Base-by-base conservation (phyloP, 2,329 filamentous ascomycete genomes). In the Aspergillus cejpii region DNA sequence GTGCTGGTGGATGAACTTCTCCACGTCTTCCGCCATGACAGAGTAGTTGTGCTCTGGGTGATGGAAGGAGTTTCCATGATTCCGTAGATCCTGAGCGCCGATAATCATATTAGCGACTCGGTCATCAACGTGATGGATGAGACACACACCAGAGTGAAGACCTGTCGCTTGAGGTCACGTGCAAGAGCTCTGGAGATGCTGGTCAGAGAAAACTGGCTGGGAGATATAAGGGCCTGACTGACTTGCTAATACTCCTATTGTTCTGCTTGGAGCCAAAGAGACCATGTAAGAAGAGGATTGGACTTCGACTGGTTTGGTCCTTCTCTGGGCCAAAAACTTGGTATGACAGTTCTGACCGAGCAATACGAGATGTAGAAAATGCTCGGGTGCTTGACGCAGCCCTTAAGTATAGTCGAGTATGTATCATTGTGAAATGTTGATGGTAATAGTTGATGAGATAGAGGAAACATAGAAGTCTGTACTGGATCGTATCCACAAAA, bases 211-310 rank as follows among this genome's bases (percentile, higher is more conserved):
- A 24, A n/a, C n/a, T n/a, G n/a, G n/a, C n/a, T n/a, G n/a, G n/a
- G 23, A 24, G 23, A 24, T 24, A 24, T 8, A 12, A 14, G 24
- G 3, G 0, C 3, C n/a, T 15, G 10, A 56, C 84, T 65, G 74
- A 95, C 91, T 89, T 94, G 84, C 89, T 94, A 51, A 97, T 92
- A 60, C 79, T 87, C 65, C 90, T 77, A 64, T 96, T 95, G 65
- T 97, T 97, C 72, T 87, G 89, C 72, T 94, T 95, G 28, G 87
- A 95, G 15, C 91, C 91, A 61, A 97, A 96, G 8, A 97, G 75
- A 1, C 92, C 91, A 64, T 97, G 91, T 60, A 97, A 80, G 54
- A 97, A 85, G 50, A 97, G 69, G 52, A 97, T 87, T 1, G 90
- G 86, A 41, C 73, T 70, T 45, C 69, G 53, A 37, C 55, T 55